Conservation (phyloP, 495 filamentous ascomycete genomes). For the Lepraria neglecta region DNA sequence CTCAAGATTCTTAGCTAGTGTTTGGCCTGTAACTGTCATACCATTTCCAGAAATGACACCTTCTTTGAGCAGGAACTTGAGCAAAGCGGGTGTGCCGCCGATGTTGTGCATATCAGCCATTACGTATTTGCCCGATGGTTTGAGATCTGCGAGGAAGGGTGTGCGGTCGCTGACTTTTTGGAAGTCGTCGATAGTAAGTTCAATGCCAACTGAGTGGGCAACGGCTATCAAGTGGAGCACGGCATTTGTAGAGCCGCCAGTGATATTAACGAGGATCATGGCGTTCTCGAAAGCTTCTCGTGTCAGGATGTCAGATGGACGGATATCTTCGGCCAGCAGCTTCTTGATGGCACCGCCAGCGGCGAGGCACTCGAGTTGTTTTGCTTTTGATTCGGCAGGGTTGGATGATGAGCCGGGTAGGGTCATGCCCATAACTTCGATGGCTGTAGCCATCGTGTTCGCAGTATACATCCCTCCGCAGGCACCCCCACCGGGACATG, state of each 20-base stretch:
- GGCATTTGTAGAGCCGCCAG: constrained; percentile 93
- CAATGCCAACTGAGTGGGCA: constrained; percentile 85
- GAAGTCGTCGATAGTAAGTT: constrained; percentile 96
- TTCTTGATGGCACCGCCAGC: constrained; percentile 83
- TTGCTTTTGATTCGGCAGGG: constrained; percentile 79
- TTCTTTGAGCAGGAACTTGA: constrained; percentile 88
- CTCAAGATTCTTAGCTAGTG: constrained; percentile 83
- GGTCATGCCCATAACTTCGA: constrained; percentile 93
- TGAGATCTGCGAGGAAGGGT: constrained; percentile 91
- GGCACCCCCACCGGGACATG: constrained; percentile 86
- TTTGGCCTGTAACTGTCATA: constrained; percentile 92
- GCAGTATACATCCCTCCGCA: constrained; percentile 99
- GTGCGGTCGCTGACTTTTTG: constrained; percentile 85
- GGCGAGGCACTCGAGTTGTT: constrained; percentile 76
- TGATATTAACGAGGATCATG: constrained; percentile 92
- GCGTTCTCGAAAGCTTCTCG: constrained; percentile 91
- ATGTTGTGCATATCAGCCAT: constrained; percentile 87
- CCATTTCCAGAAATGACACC: constrained; percentile 79
- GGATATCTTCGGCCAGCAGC: constrained; percentile 80
- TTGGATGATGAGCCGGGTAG: constrained; percentile 89
- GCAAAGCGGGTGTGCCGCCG: constrained; percentile 82
- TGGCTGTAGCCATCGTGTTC: constrained; percentile 97
- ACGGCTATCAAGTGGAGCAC: constrained; percentile 96
- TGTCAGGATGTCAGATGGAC: constrained; percentile 83
- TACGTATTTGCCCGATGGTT: constrained; percentile 95